A percentile compares a stretch with the other conserved stretches of the same genome.
phyloP scores from a whole-genome alignment of 1,284 basidiomycete species.

The Fomitopsis betulina region DNA sequence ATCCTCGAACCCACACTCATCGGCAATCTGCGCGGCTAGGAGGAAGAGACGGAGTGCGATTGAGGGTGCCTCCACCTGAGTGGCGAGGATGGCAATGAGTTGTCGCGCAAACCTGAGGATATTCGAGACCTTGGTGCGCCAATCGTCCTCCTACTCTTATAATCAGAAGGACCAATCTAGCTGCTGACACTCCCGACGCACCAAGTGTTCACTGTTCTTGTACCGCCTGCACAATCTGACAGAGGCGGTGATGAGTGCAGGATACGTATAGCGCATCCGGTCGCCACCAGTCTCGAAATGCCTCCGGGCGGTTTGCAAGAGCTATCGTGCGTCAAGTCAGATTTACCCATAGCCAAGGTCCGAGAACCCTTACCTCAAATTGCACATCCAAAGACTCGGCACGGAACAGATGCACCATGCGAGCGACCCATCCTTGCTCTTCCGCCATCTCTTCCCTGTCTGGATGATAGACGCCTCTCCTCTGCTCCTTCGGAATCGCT shows the following conservation, averaged over 20 bases:
- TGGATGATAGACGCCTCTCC: conserved; percentile 51
- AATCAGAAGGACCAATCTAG: background rate
- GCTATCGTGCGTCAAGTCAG: conserved; percentile 35
- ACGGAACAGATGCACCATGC: conserved; percentile 93
- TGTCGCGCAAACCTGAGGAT: conserved; percentile 93
- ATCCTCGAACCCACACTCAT: conserved; percentile 91
- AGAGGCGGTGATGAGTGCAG: conserved; percentile 85
- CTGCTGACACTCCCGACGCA: conserved; percentile 22
- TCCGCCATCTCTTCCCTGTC: conserved; percentile 90
- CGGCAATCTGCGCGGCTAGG: conserved; percentile 89
- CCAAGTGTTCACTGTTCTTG: conserved; percentile 69
- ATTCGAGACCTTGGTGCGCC: conserved; percentile 75
- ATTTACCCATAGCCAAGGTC: background rate
- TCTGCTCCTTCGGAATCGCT: conserved; percentile 43
- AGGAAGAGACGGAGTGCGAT: conserved; percentile 90
- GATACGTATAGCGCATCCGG: conserved; percentile 91
- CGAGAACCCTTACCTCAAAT: conserved; percentile 63
- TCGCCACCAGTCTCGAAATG: conserved; percentile 91
- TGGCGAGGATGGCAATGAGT: conserved; percentile 85
- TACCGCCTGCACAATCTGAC: conserved; percentile 90
- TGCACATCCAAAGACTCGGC: conserved; percentile 81
- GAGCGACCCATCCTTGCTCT: conserved; percentile 95
- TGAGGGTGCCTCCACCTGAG: conserved; percentile 85
- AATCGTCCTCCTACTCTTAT: conserved; percentile 65
- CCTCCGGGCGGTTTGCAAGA: conserved; percentile 83